phyloP scores from a whole-genome alignment of 176 grass and related monocot genomes.

The Paspalum vaginatum region DNA sequence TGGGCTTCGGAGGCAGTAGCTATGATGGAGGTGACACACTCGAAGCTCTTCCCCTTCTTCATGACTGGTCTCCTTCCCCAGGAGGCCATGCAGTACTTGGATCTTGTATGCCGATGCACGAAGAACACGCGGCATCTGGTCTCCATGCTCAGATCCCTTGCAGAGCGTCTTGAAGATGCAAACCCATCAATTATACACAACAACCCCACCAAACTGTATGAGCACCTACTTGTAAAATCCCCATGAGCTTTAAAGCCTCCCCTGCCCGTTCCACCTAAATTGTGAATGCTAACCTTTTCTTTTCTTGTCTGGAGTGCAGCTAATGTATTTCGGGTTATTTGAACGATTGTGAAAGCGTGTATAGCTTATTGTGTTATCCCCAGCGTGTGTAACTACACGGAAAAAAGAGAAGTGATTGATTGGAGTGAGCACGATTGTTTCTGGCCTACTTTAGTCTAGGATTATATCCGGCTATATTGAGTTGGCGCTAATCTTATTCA shows the following conservation, averaged over 20 bases:
- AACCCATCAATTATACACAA: slow-evolving; percentile 64
- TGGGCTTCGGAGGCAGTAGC: slow-evolving; percentile 60
- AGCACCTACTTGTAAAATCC: slow-evolving; percentile 62
- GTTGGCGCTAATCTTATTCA: slow-evolving; percentile 15
- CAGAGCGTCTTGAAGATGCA: slow-evolving; percentile 56
- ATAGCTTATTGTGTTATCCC: slow-evolving; percentile 46
- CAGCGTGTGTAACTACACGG: slow-evolving; percentile 28
- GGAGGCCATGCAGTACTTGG: slow-evolving; percentile 87
- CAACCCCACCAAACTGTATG: slow-evolving; percentile 55
- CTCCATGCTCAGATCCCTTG: slow-evolving; percentile 69
- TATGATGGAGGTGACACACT: slow-evolving; percentile 83
- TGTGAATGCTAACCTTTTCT: slow-evolving; percentile 53
- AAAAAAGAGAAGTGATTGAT: slow-evolving; percentile 25
- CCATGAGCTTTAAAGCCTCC: slow-evolving; percentile 30
- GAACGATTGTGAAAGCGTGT: slow-evolving; percentile 42
- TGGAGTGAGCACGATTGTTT: slow-evolving; percentile 31
- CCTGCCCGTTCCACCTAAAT: slow-evolving; percentile 28
- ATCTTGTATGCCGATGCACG: slow-evolving; percentile 63
- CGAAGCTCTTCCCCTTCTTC: slow-evolving; percentile 86
- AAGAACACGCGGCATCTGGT: slow-evolving; percentile 57
- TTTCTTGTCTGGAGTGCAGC: slow-evolving; percentile 52
- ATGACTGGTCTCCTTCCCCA: slow-evolving; percentile 88
- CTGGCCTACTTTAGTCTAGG: slow-evolving; percentile 6
- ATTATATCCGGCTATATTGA: not conserved
- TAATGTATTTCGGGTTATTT: slow-evolving; percentile 56